Evolutionary conservation across 495 filamentous ascomycete genomes (phyloP), one percentile per base, ranked within the genome.

Genomic region (Hypoxylon fuscum): DNA sequence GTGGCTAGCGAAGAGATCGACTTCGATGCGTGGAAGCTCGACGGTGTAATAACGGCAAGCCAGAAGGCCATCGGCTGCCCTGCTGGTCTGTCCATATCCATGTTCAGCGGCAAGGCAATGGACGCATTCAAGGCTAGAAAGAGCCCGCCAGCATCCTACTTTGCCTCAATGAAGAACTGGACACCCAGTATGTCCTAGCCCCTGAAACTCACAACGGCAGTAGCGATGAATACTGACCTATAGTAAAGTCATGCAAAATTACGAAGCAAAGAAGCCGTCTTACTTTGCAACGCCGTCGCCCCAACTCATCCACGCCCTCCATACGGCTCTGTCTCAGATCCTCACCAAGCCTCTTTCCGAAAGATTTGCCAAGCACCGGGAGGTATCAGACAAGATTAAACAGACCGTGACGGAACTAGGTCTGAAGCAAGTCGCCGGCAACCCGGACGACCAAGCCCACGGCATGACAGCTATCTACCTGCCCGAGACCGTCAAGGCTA

Each of bases 401-500:
- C 81, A 88, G 45, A 84, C 88, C 25, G 77, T 96, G 40, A 74
- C 86, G 11, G 88, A 88, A 38, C 81, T 97, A 35, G 95, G 95
- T 8, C 80, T 98, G 55, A 87, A 89, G 72, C 93, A 97, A 75
- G 77, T 98, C 11, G 92, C 95, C 21, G 66, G 85, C 29, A 90
- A 90, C 68, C 89, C 90, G 0, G 93, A 92, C 57, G 88, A 93
- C 72, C 95, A 97, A 81, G 92, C 95, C 22, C 94, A 96, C 69
- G 92, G 90, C 69, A 98, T 98, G 95, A 97, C 95, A 10, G 93
- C 95, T 44, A 93, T 98, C 59, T 97, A 94, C 74, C 83, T 98
- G 44, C 95, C 95, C 2, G 90, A 97, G 51, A 88, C 81, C 25
- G 81, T 98, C 23, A 83, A 87, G 59, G 86, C 88, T 10, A 81